A percentile compares a stretch with the other conserved stretches of the same genome.
phyloP scores from a whole-genome alignment of 495 filamentous ascomycete genomes.

The Lasiosphaeria ovina region DNA sequence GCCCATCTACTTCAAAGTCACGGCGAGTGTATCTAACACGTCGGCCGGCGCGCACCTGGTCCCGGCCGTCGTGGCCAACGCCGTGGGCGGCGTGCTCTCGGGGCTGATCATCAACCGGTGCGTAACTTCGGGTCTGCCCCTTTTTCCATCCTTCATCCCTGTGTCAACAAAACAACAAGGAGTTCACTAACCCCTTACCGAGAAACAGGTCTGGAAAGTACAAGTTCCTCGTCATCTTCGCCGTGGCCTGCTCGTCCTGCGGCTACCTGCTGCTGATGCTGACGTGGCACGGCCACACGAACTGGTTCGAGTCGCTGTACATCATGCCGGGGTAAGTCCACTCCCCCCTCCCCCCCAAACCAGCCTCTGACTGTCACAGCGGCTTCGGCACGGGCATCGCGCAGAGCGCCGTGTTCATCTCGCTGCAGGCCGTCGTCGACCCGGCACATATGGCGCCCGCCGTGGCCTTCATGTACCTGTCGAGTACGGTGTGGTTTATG shows the following conservation, averaged over 20 bases:
- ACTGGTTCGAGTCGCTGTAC: constrained; percentile 59
- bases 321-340: constrained; percentile 56
- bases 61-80: constrained; percentile 64
- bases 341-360: constrained; percentile 9
- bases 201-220: constrained; percentile 54
- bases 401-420: constrained; percentile 53
- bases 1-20: constrained; percentile 71
- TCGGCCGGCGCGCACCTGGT: constrained; percentile 60
- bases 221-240: constrained; percentile 52
- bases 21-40: constrained; percentile 52
- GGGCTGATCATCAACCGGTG: constrained; percentile 55
- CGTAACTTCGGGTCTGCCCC: neutral
- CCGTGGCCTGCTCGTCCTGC: constrained; percentile 47
- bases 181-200: neutral
- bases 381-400: constrained; percentile 56
- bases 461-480: constrained; percentile 52
- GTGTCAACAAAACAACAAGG: neutral
- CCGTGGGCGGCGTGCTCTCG: constrained; percentile 58
- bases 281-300: constrained; percentile 62
- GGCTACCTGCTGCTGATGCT: constrained; percentile 57
- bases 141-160: neutral
- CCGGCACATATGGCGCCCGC: constrained; percentile 55
- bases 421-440: constrained; percentile 53
- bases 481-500: constrained; percentile 50
- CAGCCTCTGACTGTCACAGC: constrained; percentile 24